Percentiles rank a stretch among this genome's conserved stretches.
phyloP scores from a whole-genome alignment of 2,329 filamentous ascomycete species.

The Botrytis deweyae region DNA sequence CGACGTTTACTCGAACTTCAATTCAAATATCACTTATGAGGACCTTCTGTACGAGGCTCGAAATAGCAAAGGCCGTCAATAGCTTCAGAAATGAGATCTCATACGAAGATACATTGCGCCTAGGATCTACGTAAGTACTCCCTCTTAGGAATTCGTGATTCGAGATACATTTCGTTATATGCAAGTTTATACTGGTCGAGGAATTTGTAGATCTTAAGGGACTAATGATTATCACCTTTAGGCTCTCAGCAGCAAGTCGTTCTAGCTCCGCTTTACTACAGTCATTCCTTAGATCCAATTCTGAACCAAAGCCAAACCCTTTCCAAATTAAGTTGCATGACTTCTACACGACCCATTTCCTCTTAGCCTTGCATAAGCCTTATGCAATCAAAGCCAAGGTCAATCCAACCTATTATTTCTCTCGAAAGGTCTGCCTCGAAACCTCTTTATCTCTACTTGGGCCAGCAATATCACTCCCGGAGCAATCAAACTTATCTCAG shows the following conservation, averaged over 20 bases:
- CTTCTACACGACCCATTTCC: conserved; percentile 53
- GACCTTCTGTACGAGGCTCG: conserved; percentile 47
- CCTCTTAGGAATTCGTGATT: conserved; percentile 33
- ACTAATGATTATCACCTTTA: background rate
- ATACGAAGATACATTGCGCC: conserved; percentile 49
- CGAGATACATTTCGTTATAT: background rate
- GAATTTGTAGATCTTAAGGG: background rate
- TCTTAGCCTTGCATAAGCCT: conserved; percentile 54
- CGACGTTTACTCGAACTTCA: conserved; percentile 49
- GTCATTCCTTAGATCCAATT: conserved; percentile 8
- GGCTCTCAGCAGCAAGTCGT: background rate
- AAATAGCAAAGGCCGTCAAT: conserved; percentile 48
- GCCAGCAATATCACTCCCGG: conserved; percentile 12
- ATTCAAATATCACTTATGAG: conserved; percentile 48
- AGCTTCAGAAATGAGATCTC: conserved; percentile 45
- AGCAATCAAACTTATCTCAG: background rate
- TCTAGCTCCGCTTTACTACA: conserved; percentile 12
- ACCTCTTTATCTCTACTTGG: conserved; percentile 35
- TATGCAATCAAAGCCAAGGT: conserved; percentile 46
- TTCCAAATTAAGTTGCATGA: conserved; percentile 48
- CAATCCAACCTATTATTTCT: conserved; percentile 51
- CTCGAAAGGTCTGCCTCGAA: conserved; percentile 49
- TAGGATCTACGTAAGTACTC: conserved; percentile 42
- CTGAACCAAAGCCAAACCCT: conserved; percentile 9
- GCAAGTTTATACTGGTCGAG: background rate